Evolutionary conservation across 768 basidiomycete genomes (phyloP).

Genomic region (Lactifluus piperatus): DNA sequence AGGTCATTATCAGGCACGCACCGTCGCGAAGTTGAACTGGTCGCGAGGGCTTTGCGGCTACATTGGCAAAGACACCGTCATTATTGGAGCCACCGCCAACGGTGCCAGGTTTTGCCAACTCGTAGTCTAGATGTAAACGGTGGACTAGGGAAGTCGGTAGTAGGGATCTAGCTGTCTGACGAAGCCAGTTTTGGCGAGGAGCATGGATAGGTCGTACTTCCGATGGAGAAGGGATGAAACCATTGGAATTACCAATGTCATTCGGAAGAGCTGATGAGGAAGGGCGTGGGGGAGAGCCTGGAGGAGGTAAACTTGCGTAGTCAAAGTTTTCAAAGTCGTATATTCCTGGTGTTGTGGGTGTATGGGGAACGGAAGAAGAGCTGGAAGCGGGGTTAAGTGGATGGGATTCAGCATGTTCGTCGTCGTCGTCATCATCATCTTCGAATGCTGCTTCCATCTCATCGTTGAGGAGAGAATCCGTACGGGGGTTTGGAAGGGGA

Average conservation of each 20-base stretch:
- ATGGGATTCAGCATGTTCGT: slow-evolving; percentile 41
- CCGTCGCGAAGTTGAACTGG: slow-evolving; percentile 56
- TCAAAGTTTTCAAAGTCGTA: slow-evolving; percentile 81
- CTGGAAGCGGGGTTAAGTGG: slow-evolving; percentile 38
- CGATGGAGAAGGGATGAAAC: slow-evolving; percentile 44
- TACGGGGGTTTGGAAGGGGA: slow-evolving; percentile 50
- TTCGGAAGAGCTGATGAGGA: slow-evolving; percentile 61
- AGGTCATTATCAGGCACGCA: slow-evolving; percentile 25
- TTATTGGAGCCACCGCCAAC: slow-evolving; percentile 65
- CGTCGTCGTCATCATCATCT: slow-evolving; percentile 63
- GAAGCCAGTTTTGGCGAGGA: slow-evolving; percentile 40
- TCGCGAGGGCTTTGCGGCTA: slow-evolving; percentile 75
- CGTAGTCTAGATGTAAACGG: slow-evolving; percentile 36
- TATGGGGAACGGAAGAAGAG: slow-evolving; percentile 19
- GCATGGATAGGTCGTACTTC: slow-evolving; percentile 26
- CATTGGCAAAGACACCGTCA: slow-evolving; percentile 92
- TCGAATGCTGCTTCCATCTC: slow-evolving; percentile 88
- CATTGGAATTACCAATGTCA: slow-evolving; percentile 67
- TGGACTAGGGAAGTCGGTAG: slow-evolving; percentile 45
- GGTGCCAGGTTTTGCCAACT: slow-evolving; percentile 31
- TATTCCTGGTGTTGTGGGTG: slow-evolving; percentile 26
- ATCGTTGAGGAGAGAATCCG: slow-evolving; percentile 38
- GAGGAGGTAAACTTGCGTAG: slow-evolving; percentile 69
- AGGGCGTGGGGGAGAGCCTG: slow-evolving; percentile 67
- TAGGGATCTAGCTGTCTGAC: slow-evolving; percentile 44